A percentile compares a stretch with the other conserved stretches of the same genome.
phyloP scores from a whole-genome alignment of 257 asterid species.

The Nicotiana obtusifolia region DNA sequence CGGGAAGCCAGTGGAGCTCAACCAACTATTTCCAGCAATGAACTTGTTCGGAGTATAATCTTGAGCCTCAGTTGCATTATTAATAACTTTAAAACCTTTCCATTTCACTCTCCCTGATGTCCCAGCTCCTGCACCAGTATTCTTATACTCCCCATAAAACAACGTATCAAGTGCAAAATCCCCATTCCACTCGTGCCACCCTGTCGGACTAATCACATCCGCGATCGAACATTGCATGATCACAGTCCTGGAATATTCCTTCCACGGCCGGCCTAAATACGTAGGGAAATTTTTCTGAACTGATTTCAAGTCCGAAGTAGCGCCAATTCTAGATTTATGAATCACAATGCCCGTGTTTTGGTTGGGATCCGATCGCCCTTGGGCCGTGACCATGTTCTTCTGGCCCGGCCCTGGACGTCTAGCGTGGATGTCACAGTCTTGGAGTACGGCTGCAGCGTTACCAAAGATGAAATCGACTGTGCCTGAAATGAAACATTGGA shows the following conservation, averaged over 20 bases:
- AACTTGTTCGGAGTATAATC: conserved; percentile 18
- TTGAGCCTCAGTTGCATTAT: conserved; percentile 25
- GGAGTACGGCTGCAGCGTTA: conserved; percentile 27
- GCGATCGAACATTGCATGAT: conserved; percentile 24
- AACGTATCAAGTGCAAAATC: conserved; percentile 25
- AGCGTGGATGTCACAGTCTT: conserved; percentile 27
- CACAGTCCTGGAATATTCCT: conserved; percentile 25
- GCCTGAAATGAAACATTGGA: conserved; percentile 24
- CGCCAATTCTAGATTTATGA: conserved; percentile 26
- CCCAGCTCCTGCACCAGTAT: conserved; percentile 28
- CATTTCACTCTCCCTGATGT: conserved; percentile 26
- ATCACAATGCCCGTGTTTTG: conserved; percentile 32
- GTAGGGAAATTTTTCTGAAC: conserved; percentile 22
- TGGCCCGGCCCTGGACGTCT: conserved; percentile 27
- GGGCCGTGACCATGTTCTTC: conserved; percentile 34
- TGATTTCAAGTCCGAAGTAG: conserved; percentile 20
- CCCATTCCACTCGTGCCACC: conserved; percentile 34
- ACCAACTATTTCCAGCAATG: conserved; percentile 25
- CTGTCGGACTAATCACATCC: conserved; percentile 22
- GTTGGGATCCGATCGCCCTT: conserved; percentile 26
- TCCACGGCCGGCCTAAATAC: conserved; percentile 33
- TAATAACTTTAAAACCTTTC: conserved; percentile 26
- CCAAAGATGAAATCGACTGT: conserved; percentile 38
- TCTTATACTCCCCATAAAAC: conserved; percentile 27
- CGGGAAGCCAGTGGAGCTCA: conserved; percentile 29